These are phyloP conservation scores for Suhomyces chickasaworum DNA, from an alignment of 1,139 yeast species.

Conservation along the genomic window DNA sequence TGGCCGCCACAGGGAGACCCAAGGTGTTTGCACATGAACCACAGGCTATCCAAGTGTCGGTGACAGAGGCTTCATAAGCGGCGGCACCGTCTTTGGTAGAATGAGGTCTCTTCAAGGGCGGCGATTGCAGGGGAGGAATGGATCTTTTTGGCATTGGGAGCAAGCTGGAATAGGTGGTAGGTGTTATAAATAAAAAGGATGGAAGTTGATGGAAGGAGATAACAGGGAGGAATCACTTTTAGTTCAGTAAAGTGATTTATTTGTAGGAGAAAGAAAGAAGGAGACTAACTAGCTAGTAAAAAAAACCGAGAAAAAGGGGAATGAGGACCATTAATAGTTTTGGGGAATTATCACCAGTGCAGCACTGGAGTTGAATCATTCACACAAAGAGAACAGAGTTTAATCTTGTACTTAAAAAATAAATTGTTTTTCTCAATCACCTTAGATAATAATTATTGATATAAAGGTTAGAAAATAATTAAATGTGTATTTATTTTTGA, in stretches of 20 bases:
- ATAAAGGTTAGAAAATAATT: no score
- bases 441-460: background rate
- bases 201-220: background rate
- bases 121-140: constrained; percentile 10
- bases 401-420: constrained; percentile 7
- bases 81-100: constrained; percentile 11
- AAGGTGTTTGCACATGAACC: constrained; percentile 53
- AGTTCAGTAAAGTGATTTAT: background rate
- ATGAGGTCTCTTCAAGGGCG: constrained; percentile 15
- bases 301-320: constrained; percentile 6
- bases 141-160: constrained; percentile 16
- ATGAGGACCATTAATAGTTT: constrained; percentile 8
- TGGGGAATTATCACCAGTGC: constrained; percentile 8
- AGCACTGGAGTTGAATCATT: constrained; percentile 6
- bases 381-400: constrained; percentile 11
- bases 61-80: constrained; percentile 27
- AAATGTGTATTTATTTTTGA: no score
- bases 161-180: background rate
- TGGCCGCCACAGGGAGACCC: constrained; percentile 44
- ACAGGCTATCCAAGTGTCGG: constrained; percentile 52
- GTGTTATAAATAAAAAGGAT: no score
- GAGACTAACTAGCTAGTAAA: background rate
- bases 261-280: background rate
- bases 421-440: constrained; percentile 2
- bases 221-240: background rate